These are phyloP conservation scores for Clonostachys rosea DNA, from an alignment of 2,329 filamentous ascomycete genomes.

Conservation along the genomic window DNA sequence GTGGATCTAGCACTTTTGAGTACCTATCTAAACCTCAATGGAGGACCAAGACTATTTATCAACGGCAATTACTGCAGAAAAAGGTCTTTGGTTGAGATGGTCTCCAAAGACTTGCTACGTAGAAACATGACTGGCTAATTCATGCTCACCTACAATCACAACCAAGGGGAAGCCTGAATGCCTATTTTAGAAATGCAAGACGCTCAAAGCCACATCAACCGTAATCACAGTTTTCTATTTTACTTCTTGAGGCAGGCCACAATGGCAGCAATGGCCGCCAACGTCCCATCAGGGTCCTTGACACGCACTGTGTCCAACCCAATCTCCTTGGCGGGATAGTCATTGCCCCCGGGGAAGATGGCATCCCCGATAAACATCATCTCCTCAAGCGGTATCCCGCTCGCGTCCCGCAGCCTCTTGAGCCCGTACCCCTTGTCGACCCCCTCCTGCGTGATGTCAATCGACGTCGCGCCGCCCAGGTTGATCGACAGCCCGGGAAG, in stretches of 20 bases:
- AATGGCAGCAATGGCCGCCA: slow-evolving; percentile 3
- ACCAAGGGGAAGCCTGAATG: too few species aligned
- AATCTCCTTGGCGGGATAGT: slow-evolving; percentile 8
- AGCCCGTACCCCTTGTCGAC: slow-evolving; percentile 29
- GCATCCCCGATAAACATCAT: slow-evolving; percentile 36
- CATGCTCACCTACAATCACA: too few species aligned
- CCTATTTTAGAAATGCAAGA: too few species aligned
- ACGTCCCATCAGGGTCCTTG: slow-evolving; percentile 2
- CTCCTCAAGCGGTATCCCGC: slow-evolving; percentile 24
- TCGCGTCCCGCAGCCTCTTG: slow-evolving; percentile 14
- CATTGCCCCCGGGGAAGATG: slow-evolving; percentile 31
- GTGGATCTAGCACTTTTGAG: too few species aligned
- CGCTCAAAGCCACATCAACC: too few species aligned
- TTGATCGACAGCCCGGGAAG: slow-evolving; percentile 30
- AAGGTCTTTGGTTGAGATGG: too few species aligned
- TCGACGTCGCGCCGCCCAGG: slow-evolving; percentile 32
- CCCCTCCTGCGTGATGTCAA: slow-evolving; percentile 29
- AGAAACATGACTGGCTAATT: too few species aligned
- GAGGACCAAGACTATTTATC: too few species aligned
- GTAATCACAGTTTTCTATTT: too few species aligned
- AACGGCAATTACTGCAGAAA: too few species aligned
- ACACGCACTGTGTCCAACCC: slow-evolving; percentile 2
- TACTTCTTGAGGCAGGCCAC: slow-evolving; percentile 1
- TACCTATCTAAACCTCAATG: too few species aligned
- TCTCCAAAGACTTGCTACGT: too few species aligned